Evolutionary conservation across 805 yeast genomes (phyloP), one percentile per base, ranked within the genome.

Genomic region (Tetrapisispora fleetii): DNA sequence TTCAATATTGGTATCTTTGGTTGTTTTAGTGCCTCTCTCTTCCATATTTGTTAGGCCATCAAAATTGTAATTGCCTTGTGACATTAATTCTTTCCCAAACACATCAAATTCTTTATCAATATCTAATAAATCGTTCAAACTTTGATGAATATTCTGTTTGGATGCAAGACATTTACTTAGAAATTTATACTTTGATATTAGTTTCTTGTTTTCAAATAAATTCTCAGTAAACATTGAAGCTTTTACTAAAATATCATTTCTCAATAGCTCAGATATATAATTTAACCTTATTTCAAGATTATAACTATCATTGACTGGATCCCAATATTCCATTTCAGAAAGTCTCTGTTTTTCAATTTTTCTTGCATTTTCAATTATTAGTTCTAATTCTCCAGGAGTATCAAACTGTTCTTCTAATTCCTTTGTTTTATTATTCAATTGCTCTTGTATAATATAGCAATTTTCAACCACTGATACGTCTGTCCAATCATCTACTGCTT

Each of bases 151-250:
- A 33, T 51, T 49, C 14, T 47, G 41, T 17, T 53, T 57, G 2
- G 46, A 50, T n/a, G 52, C 50, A 13, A 60, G 40, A 37, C 58
- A 50, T n/a, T 51, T 45, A 4, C 63, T 55, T 11, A 62, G 30
- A 46, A 62, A 57, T 42, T 63, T 62, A 36, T 52, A 54, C 16
- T 60, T 46, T 14, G 45, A 46, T 14, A 54, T 45, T 27, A 69
- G 58, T 1, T 52, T 58, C 18, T 58, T 56, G 32, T 67, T 62
- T 16, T 59, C 54, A 11, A 68, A 51, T 57, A 72, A 58, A 47
- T 74, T 73, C 56, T 81, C 89, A 57, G 76, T 73, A 30, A 79
- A 62, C 5, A 77, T 63, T 0, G 84, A 75, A 1, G 86, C 74
- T 52, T 75, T 74, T 49, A 77, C 72, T 21, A 81, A 61, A 6